Base-by-base conservation (phyloP, 345 rosid species). In the Cardamine occulta region DNA sequence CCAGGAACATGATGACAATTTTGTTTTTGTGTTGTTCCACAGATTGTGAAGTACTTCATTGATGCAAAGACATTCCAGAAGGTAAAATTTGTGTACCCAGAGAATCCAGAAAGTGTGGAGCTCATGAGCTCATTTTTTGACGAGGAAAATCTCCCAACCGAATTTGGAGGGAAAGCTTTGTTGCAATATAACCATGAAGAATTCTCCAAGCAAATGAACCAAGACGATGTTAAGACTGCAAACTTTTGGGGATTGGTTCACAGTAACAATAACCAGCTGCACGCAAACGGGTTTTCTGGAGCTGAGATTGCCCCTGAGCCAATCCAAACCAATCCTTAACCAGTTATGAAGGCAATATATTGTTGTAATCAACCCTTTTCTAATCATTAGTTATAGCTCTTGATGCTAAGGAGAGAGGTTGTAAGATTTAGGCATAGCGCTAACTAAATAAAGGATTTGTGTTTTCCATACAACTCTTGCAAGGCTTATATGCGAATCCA, bases 31-130 rank as follows among this genome's bases (percentile, higher is more conserved):
- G 34, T 31, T 57, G 63, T 45, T 52, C 3, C 45, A 81, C 85
- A 94, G 97, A 82, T 90, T 18, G 97, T 92, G 5, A 95, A 95
- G 86, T 91, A 88, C 74, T 95, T 95, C 42, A 28, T 95, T 49
- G 99, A 92, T 72, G 79, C 93, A 39, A 92, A 87, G 81, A 95
- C 99, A 42, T 90, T 87, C 70, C 82, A 84, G 48, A 95, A 95
- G 85, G 97, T 92, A 78, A 92, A 90, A 65, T 95, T 95, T 81
- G 97, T 92, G 65, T 95, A 92, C 77, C 99, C 99, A 0, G 90
- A 92, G 80, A 90, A 92, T 56, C 74, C 62, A 42, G 97, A 88
- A 9, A 95, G 97, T 7, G 87, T 92, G 31, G 96, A 86, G 73
- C 82, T 90, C 6, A 91, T 95, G 97, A 84, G 81, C 7, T 77